phyloP scores from a whole-genome alignment of 305 asterid genomes.

The Plantago lanceolata region DNA sequence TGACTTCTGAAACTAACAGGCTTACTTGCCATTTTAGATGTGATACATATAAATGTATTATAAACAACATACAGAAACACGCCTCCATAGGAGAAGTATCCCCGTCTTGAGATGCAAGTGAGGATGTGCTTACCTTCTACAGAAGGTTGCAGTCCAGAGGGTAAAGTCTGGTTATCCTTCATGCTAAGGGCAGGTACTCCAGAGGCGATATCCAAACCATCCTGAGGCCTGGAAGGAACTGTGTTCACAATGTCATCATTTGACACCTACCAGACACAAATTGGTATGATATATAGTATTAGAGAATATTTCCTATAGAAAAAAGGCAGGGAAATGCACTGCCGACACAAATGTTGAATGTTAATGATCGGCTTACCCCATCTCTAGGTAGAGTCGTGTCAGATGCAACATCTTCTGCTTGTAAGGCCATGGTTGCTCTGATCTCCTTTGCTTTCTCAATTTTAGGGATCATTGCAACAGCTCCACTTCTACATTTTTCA shows the following conservation, averaged over 20 bases:
- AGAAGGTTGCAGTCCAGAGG: constrained; percentile 33
- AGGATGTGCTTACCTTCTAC: constrained; percentile 44
- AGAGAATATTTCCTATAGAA: neutral
- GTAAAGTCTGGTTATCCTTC: constrained; percentile 28
- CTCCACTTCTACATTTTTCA: constrained; percentile 85
- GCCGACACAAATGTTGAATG: constrained; percentile 19
- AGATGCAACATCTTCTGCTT: constrained; percentile 48
- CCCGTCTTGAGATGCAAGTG: constrained; percentile 12
- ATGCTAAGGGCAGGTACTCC: constrained; percentile 28
- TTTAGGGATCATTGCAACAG: constrained; percentile 85
- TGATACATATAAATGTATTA: no score
- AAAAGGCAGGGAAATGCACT: constrained; percentile 3
- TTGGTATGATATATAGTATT: neutral
- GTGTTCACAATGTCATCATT: constrained; percentile 59
- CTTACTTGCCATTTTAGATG: no score
- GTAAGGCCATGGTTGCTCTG: constrained; percentile 61
- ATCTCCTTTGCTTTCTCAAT: constrained; percentile 81
- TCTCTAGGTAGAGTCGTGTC: constrained; percentile 55
- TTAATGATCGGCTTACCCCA: constrained; percentile 38
- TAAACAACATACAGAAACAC: neutral
- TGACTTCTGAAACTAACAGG: neutral
- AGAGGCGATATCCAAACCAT: constrained; percentile 38
- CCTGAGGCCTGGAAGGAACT: constrained; percentile 69
- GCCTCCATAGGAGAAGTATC: constrained; percentile 5
- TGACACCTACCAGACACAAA: constrained; percentile 21